Evolutionary conservation across 768 basidiomycete species (phyloP).

Genomic region (Tylopilus subfusipes): DNA sequence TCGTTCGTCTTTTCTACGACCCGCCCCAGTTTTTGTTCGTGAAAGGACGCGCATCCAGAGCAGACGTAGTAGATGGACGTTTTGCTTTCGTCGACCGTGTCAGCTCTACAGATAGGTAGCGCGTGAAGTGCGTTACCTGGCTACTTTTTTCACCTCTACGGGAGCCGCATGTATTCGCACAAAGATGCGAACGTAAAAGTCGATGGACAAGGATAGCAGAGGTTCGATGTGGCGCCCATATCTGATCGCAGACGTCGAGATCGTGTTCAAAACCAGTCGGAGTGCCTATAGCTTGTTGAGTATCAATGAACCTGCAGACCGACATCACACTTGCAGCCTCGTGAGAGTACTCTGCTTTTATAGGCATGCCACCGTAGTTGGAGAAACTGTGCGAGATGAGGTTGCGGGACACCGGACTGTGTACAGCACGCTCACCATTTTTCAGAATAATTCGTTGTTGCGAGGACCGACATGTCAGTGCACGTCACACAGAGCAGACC

Average conservation of each 20-base stretch:
- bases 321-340: constrained; percentile 63
- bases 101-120: background rate
- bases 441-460: constrained; percentile 91
- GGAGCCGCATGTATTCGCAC: constrained; percentile 72
- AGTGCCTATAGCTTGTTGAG: constrained; percentile 58
- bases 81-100: constrained; percentile 51
- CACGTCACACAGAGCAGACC: constrained; percentile 94
- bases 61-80: constrained; percentile 85
- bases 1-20: constrained; percentile 59
- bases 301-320: background rate
- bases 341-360: constrained; percentile 93
- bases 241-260: constrained; percentile 83
- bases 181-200: constrained; percentile 95
- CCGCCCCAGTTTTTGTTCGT: constrained; percentile 83
- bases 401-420: background rate
- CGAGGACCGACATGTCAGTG: constrained; percentile 92
- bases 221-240: constrained; percentile 94
- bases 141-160: constrained; percentile 76
- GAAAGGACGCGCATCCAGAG: constrained; percentile 73
- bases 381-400: constrained; percentile 58
- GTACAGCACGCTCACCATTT: constrained; percentile 64
- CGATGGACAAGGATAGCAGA: constrained; percentile 86
- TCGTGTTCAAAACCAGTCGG: constrained; percentile 81
- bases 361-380: constrained; percentile 89
- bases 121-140: constrained; percentile 51